A percentile compares a stretch with the other conserved stretches of the same genome.
Conservation (phyloP, 164 flowering plant genomes). For the Vitis riparia region DNA sequence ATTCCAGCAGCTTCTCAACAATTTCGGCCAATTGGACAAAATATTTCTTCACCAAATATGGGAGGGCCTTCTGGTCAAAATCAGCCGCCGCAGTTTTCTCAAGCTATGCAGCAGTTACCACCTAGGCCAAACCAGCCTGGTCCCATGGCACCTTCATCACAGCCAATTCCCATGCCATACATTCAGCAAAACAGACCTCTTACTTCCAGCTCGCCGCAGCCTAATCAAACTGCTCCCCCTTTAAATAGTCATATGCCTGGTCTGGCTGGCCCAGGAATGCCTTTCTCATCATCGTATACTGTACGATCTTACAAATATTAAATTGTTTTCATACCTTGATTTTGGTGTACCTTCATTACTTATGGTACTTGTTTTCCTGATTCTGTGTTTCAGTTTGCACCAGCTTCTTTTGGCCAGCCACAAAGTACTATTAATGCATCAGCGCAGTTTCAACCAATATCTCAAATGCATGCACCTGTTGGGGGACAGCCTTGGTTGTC, state of each 20-base stretch:
- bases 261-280: slow-evolving; percentile 54
- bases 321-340: neutral
- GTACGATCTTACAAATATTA: slow-evolving; percentile 39
- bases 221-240: slow-evolving; percentile 48
- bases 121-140: slow-evolving; percentile 63
- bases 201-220: slow-evolving; percentile 44
- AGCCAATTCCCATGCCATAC: slow-evolving; percentile 53
- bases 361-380: slow-evolving; percentile 4
- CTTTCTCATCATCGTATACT: slow-evolving; percentile 64
- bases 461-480: slow-evolving; percentile 60
- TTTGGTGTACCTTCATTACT: neutral
- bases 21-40: slow-evolving; percentile 62
- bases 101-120: slow-evolving; percentile 69
- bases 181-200: slow-evolving; percentile 52
- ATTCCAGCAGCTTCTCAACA: slow-evolving; percentile 54
- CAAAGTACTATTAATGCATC: slow-evolving; percentile 43
- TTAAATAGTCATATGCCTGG: slow-evolving; percentile 43
- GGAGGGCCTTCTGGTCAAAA: slow-evolving; percentile 52
- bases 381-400: slow-evolving; percentile 47
- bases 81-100: slow-evolving; percentile 69
- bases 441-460: slow-evolving; percentile 55
- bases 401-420: slow-evolving; percentile 57
- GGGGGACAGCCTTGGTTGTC: slow-evolving; percentile 68
- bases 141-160: slow-evolving; percentile 53
- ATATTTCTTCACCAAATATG: slow-evolving; percentile 37